Percentiles rank a stretch among this genome's conserved stretches.
Conservation (phyloP, 148 eudicot genomes). For the Fallopia convolvulus region DNA sequence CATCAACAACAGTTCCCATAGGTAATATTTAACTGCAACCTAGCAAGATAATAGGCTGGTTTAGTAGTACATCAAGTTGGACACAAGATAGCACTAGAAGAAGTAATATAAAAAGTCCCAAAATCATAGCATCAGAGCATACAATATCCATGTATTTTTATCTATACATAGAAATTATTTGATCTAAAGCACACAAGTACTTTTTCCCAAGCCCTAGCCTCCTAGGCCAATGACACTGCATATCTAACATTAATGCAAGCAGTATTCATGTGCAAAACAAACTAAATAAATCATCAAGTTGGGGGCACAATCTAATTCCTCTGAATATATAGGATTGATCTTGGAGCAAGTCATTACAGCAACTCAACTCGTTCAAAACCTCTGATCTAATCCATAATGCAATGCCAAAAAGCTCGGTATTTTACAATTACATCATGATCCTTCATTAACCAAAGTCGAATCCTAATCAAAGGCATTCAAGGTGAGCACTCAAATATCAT, state of each 20-base stretch:
- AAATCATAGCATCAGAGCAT: neutral
- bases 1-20: constrained; percentile 32
- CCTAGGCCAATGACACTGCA: neutral
- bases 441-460: neutral
- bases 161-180: neutral
- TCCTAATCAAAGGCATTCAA: constrained; percentile 5
- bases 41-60: neutral
- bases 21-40: constrained; percentile 9
- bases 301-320: neutral
- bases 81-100: neutral
- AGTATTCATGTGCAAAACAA: neutral
- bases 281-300: neutral
- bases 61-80: neutral
- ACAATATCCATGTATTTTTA: neutral
- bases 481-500: neutral
- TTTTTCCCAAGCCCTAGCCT: neutral
- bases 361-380: neutral
- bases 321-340: neutral
- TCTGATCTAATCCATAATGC: neutral
- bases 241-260: neutral
- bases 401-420: neutral
- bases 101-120: neutral
- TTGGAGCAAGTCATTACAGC: neutral
- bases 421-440: constrained; percentile 1
- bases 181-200: neutral